Percentiles rank a stretch among this genome's conserved stretches.
Conservation (phyloP, 1,284 basidiomycete species). For the Porodaedalea pini region DNA sequence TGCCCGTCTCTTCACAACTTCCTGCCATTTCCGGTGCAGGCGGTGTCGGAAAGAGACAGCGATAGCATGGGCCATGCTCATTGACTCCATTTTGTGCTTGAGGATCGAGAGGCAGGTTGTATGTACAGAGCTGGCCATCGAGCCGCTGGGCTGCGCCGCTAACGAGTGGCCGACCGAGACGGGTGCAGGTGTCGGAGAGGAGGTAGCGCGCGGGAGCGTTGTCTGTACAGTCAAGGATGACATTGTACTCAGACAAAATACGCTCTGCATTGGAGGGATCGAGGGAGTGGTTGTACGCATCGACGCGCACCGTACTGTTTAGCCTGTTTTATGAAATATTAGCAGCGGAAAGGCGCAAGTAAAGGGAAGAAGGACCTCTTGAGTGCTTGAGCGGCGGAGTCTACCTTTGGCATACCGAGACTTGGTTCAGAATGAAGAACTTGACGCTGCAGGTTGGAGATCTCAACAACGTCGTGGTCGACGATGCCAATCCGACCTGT, state of each 20-base stretch:
- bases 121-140: constrained; percentile 87
- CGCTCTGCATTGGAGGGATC: constrained; percentile 56
- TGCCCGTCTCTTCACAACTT: constrained; percentile 88
- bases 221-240: constrained; percentile 95
- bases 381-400: constrained; percentile 73
- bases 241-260: constrained; percentile 62
- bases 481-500: constrained; percentile 81
- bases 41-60: constrained; percentile 87
- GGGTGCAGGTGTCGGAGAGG: constrained; percentile 86
- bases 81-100: background rate
- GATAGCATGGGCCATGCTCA: constrained; percentile 82
- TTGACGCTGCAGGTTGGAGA: constrained; percentile 94
- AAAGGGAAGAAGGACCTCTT: constrained; percentile 44
- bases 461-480: constrained; percentile 88
- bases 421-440: constrained; percentile 82
- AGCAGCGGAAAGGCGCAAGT: constrained; percentile 6
- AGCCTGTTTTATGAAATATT: constrained; percentile 44
- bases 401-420: constrained; percentile 81
- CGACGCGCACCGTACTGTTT: constrained; percentile 62
- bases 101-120: constrained; percentile 49
- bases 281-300: constrained; percentile 52
- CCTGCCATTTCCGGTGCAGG: constrained; percentile 61
- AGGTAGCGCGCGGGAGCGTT: constrained; percentile 91
- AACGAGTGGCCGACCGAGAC: constrained; percentile 74
- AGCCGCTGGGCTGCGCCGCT: constrained; percentile 91